Evolutionary conservation across 768 basidiomycete species (phyloP), one percentile per base, ranked within the genome.

Genomic region (Pseudohyphozyma bogoriensis): DNA sequence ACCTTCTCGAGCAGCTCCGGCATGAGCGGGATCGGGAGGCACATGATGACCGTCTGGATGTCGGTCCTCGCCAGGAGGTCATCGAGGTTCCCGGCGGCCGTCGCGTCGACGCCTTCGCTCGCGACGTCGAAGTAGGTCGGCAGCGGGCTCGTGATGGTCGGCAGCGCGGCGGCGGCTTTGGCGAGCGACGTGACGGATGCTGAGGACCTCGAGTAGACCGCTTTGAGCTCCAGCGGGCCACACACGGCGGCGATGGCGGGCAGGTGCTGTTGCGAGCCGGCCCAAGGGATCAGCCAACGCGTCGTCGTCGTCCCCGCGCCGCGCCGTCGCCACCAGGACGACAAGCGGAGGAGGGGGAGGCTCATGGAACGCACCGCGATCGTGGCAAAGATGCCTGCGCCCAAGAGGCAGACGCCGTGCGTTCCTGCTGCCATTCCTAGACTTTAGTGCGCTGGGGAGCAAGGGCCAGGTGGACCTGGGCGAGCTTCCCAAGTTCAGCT

Each of bases 201-300:
- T 66, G 79, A 73, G 1, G 87, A 86, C 61, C 88, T 81, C 16
- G 88, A 91, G 77, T 89, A 91, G 57, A 91, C 78, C 1, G 87
- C 88, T 65, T 77, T 82, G 55, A 84, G 75, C 42, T 79, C 77
- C 35, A 78, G 77, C 28, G 76, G 71, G 62, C n/a, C n/a, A n/a
- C 71, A 68, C 12, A 79, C 79, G 3, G 74, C 72, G 28, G 78
- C 78, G 53, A 90, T 78, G 22, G 85, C 83, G 39, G 88, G 88
- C n/a, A 90, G 77, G 73, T 92, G 85, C 31, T 87, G 86, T 83
- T 3, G 35, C 2, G 22, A 9, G 20, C n/a, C 12, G 42, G 8
- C 5, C 1, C 4, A 32, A n/a, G n/a, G n/a, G n/a, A n/a, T n/a
- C n/a, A n/a, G n/a, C n/a, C n/a, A n/a, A n/a, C n/a, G n/a, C n/a